Evolutionary conservation across 2,329 filamentous ascomycete species (phyloP).

Genomic region (Colletotrichum chrysophilum): DNA sequence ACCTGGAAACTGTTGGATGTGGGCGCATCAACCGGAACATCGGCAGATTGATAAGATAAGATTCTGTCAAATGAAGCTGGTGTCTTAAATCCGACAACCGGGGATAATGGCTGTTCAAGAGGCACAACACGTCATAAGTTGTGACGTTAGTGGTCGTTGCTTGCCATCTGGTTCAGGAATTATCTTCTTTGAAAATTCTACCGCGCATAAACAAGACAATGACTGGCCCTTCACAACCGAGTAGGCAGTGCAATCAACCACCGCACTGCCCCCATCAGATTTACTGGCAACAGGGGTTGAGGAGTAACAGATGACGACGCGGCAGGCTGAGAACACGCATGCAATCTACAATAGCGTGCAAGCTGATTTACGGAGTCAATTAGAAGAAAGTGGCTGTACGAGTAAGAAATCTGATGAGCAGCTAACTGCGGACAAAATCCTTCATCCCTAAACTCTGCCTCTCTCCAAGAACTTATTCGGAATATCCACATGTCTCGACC

Average conservation of each 20-base stretch:
- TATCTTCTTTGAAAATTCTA: not conserved
- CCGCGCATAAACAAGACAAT: not conserved
- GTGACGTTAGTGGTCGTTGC: not conserved
- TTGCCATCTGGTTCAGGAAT: not conserved
- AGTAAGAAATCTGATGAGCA: not conserved
- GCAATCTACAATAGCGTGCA: not conserved
- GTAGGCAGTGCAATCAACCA: not conserved
- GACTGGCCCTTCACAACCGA: not conserved
- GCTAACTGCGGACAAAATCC: not conserved
- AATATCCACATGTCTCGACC: constrained; percentile 29
- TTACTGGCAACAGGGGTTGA: not conserved
- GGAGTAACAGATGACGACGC: not conserved
- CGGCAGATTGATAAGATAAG: not conserved
- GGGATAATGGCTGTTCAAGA: not conserved
- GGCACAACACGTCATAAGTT: not conserved
- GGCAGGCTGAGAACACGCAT: not conserved
- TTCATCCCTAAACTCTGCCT: constrained; percentile 4
- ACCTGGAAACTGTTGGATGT: not conserved
- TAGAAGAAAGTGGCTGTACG: not conserved
- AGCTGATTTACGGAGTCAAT: not conserved
- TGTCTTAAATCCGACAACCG: not conserved
- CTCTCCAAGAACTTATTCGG: constrained; percentile 30
- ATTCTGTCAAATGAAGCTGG: not conserved
- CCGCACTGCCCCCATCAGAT: not conserved
- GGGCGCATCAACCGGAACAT: not conserved